These are phyloP conservation scores for Fusarium neocosmosporiellum DNA, from an alignment of 2,329 filamentous ascomycete genomes.

Conservation along the genomic window DNA sequence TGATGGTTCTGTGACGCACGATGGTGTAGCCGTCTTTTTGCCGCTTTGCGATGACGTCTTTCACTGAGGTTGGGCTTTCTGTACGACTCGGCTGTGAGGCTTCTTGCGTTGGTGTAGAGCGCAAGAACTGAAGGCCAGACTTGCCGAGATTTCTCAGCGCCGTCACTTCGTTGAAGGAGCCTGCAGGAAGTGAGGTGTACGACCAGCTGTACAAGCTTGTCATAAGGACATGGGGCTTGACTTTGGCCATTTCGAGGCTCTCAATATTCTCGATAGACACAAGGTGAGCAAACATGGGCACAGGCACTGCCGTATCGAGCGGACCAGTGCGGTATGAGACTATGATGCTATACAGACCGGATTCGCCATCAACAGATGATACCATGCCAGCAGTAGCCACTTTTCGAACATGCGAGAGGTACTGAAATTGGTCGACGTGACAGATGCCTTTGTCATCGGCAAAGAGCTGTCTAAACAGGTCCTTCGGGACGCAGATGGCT, in stretches of 20 bases:
- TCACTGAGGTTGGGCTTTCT: neutral
- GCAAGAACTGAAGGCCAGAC: neutral
- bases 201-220: constrained; percentile 53
- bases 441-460: neutral
- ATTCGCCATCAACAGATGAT: neutral
- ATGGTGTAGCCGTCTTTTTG: constrained; percentile 50
- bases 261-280: neutral
- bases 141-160: neutral
- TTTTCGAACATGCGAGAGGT: neutral
- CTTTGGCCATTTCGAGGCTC: neutral
- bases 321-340: neutral
- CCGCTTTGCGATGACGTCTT: neutral
- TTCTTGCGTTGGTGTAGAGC: neutral
- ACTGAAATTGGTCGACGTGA: neutral
- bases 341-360: neutral
- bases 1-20: constrained; percentile 45
- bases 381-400: neutral
- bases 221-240: constrained; percentile 34
- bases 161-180: neutral
- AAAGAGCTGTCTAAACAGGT: neutral
- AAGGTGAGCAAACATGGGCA: neutral
- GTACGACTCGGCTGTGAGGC: neutral
- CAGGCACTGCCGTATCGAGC: neutral
- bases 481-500: neutral
- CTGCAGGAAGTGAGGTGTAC: constrained; percentile 49